Evolutionary conservation across 371 early-diverging fungal genomes (phyloP).

Genomic region (Mucor plumbeus): DNA sequence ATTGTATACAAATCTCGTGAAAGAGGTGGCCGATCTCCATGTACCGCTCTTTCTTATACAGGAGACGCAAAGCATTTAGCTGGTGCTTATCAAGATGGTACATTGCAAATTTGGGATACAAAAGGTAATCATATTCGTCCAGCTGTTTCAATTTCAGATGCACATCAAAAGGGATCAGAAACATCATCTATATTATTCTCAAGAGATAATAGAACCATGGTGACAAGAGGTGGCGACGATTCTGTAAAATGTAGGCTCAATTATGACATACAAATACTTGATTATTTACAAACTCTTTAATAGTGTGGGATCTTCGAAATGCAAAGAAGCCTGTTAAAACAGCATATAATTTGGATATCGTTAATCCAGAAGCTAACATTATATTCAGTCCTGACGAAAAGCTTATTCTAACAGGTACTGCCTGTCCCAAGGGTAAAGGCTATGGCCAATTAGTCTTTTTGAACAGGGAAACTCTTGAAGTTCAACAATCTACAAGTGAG

Average conservation of each 20-base stretch:
- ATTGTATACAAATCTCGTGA: slow-evolving; percentile 79
- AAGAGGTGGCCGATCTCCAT: slow-evolving; percentile 71
- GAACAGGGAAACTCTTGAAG: slow-evolving; percentile 71
- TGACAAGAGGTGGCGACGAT: slow-evolving; percentile 84
- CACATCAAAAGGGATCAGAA: slow-evolving; percentile 72
- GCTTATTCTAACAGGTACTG: slow-evolving; percentile 71
- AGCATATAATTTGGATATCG: slow-evolving; percentile 63
- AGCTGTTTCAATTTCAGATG: slow-evolving; percentile 59
- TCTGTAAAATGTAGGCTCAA: slow-evolving; percentile 76
- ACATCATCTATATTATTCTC: slow-evolving; percentile 77
- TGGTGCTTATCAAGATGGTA: slow-evolving; percentile 71
- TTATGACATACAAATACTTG: too few species aligned
- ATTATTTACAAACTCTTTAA: not conserved
- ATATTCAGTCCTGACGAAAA: slow-evolving; percentile 88
- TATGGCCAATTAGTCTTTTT: slow-evolving; percentile 73
- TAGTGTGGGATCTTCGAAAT: slow-evolving; percentile 91
- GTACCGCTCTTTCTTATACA: slow-evolving; percentile 72
- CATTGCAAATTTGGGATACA: slow-evolving; percentile 65
- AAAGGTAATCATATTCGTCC: slow-evolving; percentile 62
- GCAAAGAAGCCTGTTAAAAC: slow-evolving; percentile 67
- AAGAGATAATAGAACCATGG: slow-evolving; percentile 63
- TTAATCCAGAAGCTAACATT: slow-evolving; percentile 86
- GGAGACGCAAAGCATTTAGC: slow-evolving; percentile 73
- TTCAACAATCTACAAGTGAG: slow-evolving; percentile 58
- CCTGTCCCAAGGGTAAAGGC: slow-evolving; percentile 74